A percentile compares a stretch with the other conserved stretches of the same genome.
Evolutionary conservation across 73 alveolate species (phyloP).

Genomic region (Paramecium sexaurelia): DNA sequence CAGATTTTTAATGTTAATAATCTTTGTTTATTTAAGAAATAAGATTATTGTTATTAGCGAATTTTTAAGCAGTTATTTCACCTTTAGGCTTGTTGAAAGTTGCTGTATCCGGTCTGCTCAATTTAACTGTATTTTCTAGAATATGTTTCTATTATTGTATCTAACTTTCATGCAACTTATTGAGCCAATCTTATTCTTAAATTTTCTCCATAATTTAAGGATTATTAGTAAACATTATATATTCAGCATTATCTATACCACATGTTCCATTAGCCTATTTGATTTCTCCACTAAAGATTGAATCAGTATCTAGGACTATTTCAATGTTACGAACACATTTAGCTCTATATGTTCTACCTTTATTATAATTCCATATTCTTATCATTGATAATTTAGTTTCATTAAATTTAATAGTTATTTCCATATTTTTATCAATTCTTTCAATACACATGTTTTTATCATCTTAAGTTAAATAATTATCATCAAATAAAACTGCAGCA

Average conservation of each 20-base stretch:
- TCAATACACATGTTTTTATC: slow-evolving; percentile 84
- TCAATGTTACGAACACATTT: slow-evolving; percentile 85
- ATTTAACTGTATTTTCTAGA: slow-evolving; percentile 7
- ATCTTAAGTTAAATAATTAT: slow-evolving; percentile 71
- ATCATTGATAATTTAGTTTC: slow-evolving; percentile 76
- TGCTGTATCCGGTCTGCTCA: slow-evolving; percentile 37
- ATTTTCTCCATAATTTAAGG: slow-evolving; percentile 75
- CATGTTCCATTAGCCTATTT: slow-evolving; percentile 80
- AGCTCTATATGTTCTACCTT: slow-evolving; percentile 82
- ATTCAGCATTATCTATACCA: slow-evolving; percentile 75
- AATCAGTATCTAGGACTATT: slow-evolving; percentile 68
- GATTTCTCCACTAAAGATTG: slow-evolving; percentile 83
- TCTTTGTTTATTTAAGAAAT: not conserved
- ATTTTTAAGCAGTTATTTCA: slow-evolving; percentile 58
- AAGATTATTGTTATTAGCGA: not conserved
- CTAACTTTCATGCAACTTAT: slow-evolving; percentile 64
- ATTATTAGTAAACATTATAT: slow-evolving; percentile 80
- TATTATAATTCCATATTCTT: slow-evolving; percentile 90
- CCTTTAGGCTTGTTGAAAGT: slow-evolving; percentile 58
- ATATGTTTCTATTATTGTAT: slow-evolving; percentile 54
- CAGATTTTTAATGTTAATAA: slow-evolving; percentile 4
- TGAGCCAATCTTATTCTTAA: slow-evolving; percentile 83
- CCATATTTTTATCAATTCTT: slow-evolving; percentile 35
- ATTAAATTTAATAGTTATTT: not conserved
- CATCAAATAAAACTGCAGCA: slow-evolving; percentile 77